Evolutionary conservation across 805 yeast genomes (phyloP).

Genomic region (Torulaspora indica): DNA sequence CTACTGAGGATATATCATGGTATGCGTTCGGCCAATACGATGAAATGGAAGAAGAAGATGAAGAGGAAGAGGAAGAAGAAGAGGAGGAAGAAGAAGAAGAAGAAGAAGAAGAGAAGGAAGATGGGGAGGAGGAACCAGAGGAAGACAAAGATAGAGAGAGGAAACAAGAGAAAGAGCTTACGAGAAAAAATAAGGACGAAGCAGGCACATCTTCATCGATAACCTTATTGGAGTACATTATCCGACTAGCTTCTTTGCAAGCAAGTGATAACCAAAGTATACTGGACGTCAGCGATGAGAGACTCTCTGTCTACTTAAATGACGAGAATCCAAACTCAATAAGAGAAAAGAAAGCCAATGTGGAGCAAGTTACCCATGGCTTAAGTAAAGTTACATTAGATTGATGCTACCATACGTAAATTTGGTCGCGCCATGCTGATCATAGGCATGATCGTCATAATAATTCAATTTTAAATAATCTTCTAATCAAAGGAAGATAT

Average conservation of each 20-base stretch:
- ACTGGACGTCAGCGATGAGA: constrained; percentile 58
- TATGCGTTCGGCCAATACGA: constrained; percentile 47
- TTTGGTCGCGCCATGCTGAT: constrained; percentile 6
- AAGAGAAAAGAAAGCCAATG: constrained; percentile 15
- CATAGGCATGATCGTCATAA: constrained; percentile 1
- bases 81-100: constrained; percentile 32
- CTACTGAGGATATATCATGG: constrained; percentile 41
- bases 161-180: constrained; percentile 22
- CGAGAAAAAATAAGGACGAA: constrained; percentile 16
- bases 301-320: constrained; percentile 53
- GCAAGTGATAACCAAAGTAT: constrained; percentile 52
- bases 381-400: constrained; percentile 15
- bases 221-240: constrained; percentile 58
- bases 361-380: constrained; percentile 17
- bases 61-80: constrained; percentile 23
- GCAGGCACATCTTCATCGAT: constrained; percentile 35
- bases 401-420: constrained; percentile 1
- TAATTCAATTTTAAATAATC: neutral
- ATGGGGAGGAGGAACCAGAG: constrained; percentile 19
- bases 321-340: constrained; percentile 44
- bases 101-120: constrained; percentile 23
- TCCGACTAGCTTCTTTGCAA: constrained; percentile 58
- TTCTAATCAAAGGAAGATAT: neutral
- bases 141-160: constrained; percentile 28
- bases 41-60: constrained; percentile 31